Conservation (phyloP, 805 yeast genomes). For the Suhomyces sp. region DNA sequence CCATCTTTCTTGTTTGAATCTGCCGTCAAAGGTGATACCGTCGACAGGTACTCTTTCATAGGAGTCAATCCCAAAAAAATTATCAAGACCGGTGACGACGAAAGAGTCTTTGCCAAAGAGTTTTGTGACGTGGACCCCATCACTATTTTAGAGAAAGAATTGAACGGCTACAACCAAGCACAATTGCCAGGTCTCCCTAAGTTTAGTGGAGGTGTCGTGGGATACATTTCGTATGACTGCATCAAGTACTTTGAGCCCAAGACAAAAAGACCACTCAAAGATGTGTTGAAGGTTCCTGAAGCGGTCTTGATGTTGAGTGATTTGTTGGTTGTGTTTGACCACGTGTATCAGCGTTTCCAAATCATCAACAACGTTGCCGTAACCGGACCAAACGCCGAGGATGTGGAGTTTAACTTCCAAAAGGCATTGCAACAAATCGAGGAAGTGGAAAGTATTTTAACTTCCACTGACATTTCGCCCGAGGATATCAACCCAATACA, state of each 20-base stretch:
- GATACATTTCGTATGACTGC: conserved; percentile 95
- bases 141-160: conserved; percentile 66
- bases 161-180: conserved; percentile 62
- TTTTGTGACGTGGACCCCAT: conserved; percentile 74
- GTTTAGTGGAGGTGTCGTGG: conserved; percentile 94
- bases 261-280: conserved; percentile 71
- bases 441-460: conserved; percentile 49
- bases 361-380: conserved; percentile 76
- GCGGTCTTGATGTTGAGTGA: conserved; percentile 90
- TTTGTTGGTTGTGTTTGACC: conserved; percentile 86
- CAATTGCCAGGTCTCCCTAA: conserved; percentile 79
- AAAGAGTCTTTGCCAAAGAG: conserved; percentile 22
- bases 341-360: conserved; percentile 90
- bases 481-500: conserved; percentile 64
- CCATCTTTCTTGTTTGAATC: conserved; percentile 85
- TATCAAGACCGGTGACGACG: conserved; percentile 75
- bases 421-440: conserved; percentile 57
- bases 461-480: conserved; percentile 41
- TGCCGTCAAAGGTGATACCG: conserved; percentile 83
- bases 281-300: conserved; percentile 84
- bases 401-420: conserved; percentile 42
- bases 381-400: conserved; percentile 27
- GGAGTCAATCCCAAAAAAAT: conserved; percentile 83
- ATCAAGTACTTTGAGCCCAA: conserved; percentile 94
- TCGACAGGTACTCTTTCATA: conserved; percentile 87